Evolutionary conservation across 1,284 basidiomycete species (phyloP), one percentile per base, ranked within the genome.

Genomic region (Trichosporon ovoides): DNA sequence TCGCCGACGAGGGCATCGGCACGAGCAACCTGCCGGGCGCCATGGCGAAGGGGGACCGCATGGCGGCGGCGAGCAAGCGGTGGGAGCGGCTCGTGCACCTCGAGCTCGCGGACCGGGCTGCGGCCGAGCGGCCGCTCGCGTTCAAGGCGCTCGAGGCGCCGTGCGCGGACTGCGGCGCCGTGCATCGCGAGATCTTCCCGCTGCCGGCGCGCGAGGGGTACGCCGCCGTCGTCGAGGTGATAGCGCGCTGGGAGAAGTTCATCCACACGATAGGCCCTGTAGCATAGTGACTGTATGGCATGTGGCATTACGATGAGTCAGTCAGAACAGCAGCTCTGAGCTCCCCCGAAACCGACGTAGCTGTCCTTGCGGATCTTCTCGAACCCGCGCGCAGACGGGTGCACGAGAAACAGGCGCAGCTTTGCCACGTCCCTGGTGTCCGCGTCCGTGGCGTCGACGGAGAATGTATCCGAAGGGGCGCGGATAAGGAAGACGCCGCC

Each of bases 11-110:
- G 1, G 16, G 35, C 10, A 14, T 52, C 33, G 38, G 33, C 35
- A 14, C 33, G 35, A 36, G 22, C 55, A 34, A 33, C 20, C 64
- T 76, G 12, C 74, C 72, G 5, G 74, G 74, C 24, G 74, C 72
- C 16, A 50, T 66, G 19, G 53, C 56, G 11, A 59, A 52, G 19
- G 62, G 62, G 11, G 13, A 19, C 22, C 61, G 52, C 36, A 65
- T 60, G 53, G 63, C 59, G 13, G 63, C 61, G 4, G 72, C 73
- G 7, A 67, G 71, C 53, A 76, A 74, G 53, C 61, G 74, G 1
- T 76, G 74, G 74, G 74, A 76, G 55, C 24, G 71, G n/a, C 67
- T 78, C 1, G 72, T 78, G 19, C 77, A 78, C 53, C 66, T 78
- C 33, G 77, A 78, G 56, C 63, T 78, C 7, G 67, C 74, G 2